Evolutionary conservation across 805 yeast genomes (phyloP).

Genomic region (Candida cerambycidarum): DNA sequence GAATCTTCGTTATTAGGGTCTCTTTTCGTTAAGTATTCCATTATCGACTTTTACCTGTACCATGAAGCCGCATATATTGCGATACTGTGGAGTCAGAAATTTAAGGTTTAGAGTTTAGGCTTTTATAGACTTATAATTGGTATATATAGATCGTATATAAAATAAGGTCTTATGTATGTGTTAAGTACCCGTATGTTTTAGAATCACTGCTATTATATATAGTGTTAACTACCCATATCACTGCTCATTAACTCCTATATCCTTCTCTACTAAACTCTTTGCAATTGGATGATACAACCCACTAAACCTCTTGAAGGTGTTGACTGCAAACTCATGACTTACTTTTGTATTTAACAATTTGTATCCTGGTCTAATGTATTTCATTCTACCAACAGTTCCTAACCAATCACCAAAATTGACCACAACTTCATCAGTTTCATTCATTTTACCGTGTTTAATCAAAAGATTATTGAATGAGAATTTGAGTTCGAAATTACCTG

Average conservation of each 20-base stretch:
- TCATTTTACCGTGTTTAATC: constrained; percentile 21
- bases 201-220: no score
- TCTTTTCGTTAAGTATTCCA: constrained; percentile 30
- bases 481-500: constrained; percentile 26
- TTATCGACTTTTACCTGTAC: constrained; percentile 4
- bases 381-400: constrained; percentile 38
- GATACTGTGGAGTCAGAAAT: background rate
- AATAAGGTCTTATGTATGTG: no score
- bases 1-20: constrained; percentile 15
- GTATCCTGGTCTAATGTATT: constrained; percentile 36
- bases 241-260: constrained; percentile 15
- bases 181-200: no score
- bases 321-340: constrained; percentile 28
- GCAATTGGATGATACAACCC: constrained; percentile 34
- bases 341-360: constrained; percentile 20
- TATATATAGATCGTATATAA: no score
- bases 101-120: no score
- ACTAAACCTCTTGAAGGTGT: constrained; percentile 22
- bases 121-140: no score
- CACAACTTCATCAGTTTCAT: constrained; percentile 17
- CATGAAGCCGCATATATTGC: background rate
- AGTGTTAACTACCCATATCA: no score
- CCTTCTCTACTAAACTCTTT: constrained; percentile 23
- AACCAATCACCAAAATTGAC: constrained; percentile 27
- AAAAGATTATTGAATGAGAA: constrained; percentile 24